Evolutionary conservation across 805 yeast genomes (phyloP).

Genomic region (Yamadazyma paraphyllophila): DNA sequence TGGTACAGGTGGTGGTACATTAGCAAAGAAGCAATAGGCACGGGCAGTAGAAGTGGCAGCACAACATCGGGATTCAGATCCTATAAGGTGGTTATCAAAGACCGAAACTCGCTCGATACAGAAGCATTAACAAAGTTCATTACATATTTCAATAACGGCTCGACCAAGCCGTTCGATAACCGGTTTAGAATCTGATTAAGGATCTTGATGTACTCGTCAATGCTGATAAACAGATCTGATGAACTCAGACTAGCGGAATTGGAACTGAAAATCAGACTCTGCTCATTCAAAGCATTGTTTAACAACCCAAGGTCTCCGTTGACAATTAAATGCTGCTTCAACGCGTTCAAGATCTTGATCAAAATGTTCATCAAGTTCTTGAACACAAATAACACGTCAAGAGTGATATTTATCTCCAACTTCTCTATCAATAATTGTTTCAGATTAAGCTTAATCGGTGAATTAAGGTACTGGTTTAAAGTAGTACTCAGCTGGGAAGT

Average conservation of each 20-base stretch:
- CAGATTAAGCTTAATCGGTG: conserved; percentile 41
- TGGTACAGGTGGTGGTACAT: too few relatives aligned
- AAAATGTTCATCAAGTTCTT: conserved; percentile 33
- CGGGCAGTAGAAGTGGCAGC: too few relatives aligned
- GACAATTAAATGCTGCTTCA: conserved; percentile 23
- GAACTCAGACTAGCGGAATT: conserved; percentile 23
- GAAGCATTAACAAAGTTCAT: conserved; percentile 30
- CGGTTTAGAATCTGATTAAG: conserved; percentile 27
- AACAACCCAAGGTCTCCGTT: conserved; percentile 8
- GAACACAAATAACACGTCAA: conserved; percentile 39
- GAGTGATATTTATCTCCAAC: conserved; percentile 40
- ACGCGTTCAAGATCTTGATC: conserved; percentile 23
- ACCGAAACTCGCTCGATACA: conserved; percentile 28
- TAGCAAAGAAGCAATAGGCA: too few relatives aligned
- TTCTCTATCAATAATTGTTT: conserved; percentile 43
- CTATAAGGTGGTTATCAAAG: conserved; percentile 20
- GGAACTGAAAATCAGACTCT: conserved; percentile 36
- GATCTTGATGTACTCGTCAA: conserved; percentile 32
- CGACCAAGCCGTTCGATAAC: conserved; percentile 34
- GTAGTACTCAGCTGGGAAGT: conserved; percentile 10
- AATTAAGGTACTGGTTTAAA: conserved; percentile 18
- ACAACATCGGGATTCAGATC: too few relatives aligned
- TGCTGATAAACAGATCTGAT: conserved; percentile 20
- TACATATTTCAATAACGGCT: conserved; percentile 35
- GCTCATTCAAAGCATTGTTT: conserved; percentile 17